phyloP scores from a whole-genome alignment of 2,329 filamentous ascomycete genomes.

The Elsinoe fawcettii region DNA sequence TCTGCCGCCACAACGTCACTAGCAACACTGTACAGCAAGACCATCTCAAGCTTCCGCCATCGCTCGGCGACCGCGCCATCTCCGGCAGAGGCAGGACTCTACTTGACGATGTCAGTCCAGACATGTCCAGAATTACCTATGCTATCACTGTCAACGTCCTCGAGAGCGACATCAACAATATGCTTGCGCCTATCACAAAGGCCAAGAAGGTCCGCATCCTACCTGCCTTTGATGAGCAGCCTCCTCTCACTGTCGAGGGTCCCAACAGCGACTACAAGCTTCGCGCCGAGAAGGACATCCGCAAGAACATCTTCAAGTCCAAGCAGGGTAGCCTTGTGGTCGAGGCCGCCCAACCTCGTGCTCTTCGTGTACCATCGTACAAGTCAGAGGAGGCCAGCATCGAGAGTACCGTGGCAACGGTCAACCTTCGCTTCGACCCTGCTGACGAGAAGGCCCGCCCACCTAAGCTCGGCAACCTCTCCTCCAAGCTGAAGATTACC shows the following conservation, averaged over 20 bases:
- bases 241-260: conserved; percentile 47
- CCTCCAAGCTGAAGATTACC: conserved; percentile 48
- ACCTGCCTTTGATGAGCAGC: conserved; percentile 52
- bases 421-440: conserved; percentile 56
- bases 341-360: conserved; percentile 50
- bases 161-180: conserved; percentile 34
- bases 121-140: conserved; percentile 56
- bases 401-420: conserved; percentile 47
- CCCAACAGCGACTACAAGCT: conserved; percentile 43
- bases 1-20: conserved; percentile 48
- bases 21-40: conserved; percentile 46
- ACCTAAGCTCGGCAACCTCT: conserved; percentile 46
- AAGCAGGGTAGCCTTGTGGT: conserved; percentile 52
- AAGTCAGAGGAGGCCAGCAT: conserved; percentile 31
- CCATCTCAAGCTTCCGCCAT: conserved; percentile 55
- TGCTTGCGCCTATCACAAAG: conserved; percentile 42
- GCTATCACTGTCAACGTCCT: conserved; percentile 36
- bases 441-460: conserved; percentile 41
- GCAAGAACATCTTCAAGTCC: conserved; percentile 52
- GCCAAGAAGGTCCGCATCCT: conserved; percentile 52
- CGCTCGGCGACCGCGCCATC: conserved; percentile 44
- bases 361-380: conserved; percentile 43
- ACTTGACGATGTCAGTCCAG: conserved; percentile 55
- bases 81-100: conserved; percentile 37
- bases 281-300: conserved; percentile 52